Evolutionary conservation across 208 protist species (phyloP).

Genomic region (Trypanosoma lewisi): DNA sequence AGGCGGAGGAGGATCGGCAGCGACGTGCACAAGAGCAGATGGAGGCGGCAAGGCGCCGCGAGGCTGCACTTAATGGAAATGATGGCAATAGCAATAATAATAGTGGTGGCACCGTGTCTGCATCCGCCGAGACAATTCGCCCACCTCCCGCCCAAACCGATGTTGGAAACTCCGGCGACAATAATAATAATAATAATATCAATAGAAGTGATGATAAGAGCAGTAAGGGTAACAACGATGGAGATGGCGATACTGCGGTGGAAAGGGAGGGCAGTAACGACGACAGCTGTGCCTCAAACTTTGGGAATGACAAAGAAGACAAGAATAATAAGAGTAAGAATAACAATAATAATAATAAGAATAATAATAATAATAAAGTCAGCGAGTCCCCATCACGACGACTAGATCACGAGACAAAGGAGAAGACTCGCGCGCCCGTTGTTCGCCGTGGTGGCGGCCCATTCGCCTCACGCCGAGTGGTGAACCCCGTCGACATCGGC

Average conservation of each 20-base stretch:
- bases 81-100: not conserved
- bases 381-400: not conserved
- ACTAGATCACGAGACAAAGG: not conserved
- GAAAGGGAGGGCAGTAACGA: not conserved
- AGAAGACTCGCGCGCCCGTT: not conserved
- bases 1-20: constrained; percentile 42
- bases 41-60: constrained; percentile 19
- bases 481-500: constrained; percentile 23
- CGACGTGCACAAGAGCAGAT: constrained; percentile 21
- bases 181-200: constrained; percentile 11
- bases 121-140: constrained; percentile 1
- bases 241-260: not conserved
- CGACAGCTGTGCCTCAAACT: too few species aligned
- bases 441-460: not conserved
- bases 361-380: not conserved
- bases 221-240: not conserved
- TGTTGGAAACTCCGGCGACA: constrained; percentile 22
- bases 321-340: too few species aligned
- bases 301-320: constrained; percentile 9
- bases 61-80: constrained; percentile 17
- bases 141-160: constrained; percentile 11
- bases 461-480: constrained; percentile 11
- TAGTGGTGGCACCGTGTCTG: not conserved
- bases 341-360: constrained; percentile 9
- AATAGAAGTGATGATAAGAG: constrained; percentile 2